Base-by-base conservation (phyloP, 2,329 filamentous ascomycete species). In the Aspergillus spinulosporus region DNA sequence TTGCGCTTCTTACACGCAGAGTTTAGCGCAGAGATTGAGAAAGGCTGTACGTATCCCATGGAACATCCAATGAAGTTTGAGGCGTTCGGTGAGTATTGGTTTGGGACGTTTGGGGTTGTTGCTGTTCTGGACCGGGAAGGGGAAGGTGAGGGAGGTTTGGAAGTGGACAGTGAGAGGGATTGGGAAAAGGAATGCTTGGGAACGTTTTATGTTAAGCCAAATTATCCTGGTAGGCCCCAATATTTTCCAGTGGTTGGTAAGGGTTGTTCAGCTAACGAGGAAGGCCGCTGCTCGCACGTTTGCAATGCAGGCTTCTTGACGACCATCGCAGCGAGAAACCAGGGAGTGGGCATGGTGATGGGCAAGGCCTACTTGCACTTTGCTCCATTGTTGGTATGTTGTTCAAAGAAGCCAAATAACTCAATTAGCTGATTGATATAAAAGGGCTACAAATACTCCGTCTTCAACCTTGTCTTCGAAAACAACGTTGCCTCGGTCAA, bases 181-280 rank as follows among this genome's bases (percentile, higher is more conserved):
- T 75, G 72, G 72, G 66, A 67, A 56, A 66, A 54, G 54, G 64
- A 65, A 39, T 74, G 72, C 57, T 37, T 74, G 62, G 72, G 72
- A 28, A 75, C 72, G 43, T 75, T 74, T 61, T 75, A 75, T 70
- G 61, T 72, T 31, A 75, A 75, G 62, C 72, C 72, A 31, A 74
- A 74, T 66, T 74, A 74, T 69, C 72, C 72, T 12, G 72, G 72
- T 74, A 56, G 50, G 61, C 65, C 40, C 36, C 26, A 37, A 40
- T n/a, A 42, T 55, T 37, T 45, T 21, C 21, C 21, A 21, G 53
- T 11, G 6, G 42, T 28, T 34, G 14, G 47, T 46, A 21, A 21
- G 21, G 21, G 21, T 21, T 21, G 21, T 21, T 21, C 21, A 21
- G 21, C 21, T 21, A 21, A 21, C 21, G 21, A 21, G 21, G 21